Percentiles rank a stretch among this genome's conserved stretches.
Evolutionary conservation across 345 rosid genomes (phyloP).

Genomic region (Cardamine chenopodiifolia): DNA sequence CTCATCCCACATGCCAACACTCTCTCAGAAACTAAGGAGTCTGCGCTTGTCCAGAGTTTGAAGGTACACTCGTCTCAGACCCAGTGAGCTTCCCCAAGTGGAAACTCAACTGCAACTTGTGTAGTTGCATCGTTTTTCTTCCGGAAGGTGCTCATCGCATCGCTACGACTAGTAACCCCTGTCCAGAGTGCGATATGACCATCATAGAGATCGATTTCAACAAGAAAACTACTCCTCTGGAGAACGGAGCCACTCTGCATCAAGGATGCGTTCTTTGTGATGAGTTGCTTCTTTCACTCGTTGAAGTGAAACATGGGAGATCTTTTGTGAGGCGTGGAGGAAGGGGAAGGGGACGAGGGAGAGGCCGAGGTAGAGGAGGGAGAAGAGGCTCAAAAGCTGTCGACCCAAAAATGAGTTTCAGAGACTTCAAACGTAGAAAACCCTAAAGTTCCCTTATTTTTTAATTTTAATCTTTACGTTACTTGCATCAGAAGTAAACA

Average conservation of each 20-base stretch:
- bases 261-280: slow-evolving; percentile 87
- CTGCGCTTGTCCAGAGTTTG: slow-evolving; percentile 96
- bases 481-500: slow-evolving; percentile 8
- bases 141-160: slow-evolving; percentile 95
- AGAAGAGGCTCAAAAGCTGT: slow-evolving; percentile 42
- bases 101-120: slow-evolving; percentile 92
- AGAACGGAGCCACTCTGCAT: slow-evolving; percentile 79
- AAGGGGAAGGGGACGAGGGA: slow-evolving; percentile 70
- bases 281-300: slow-evolving; percentile 83
- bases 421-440: slow-evolving; percentile 36
- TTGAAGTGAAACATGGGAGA: slow-evolving; percentile 85
- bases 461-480: neutral
- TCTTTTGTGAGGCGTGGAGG: slow-evolving; percentile 68
- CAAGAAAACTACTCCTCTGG: slow-evolving; percentile 86
- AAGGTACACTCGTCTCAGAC: slow-evolving; percentile 84
- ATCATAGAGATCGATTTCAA: slow-evolving; percentile 90
- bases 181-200: slow-evolving; percentile 77
- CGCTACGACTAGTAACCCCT: slow-evolving; percentile 60
- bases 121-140: slow-evolving; percentile 87
- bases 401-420: slow-evolving; percentile 46
- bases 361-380: slow-evolving; percentile 63
- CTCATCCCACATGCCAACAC: slow-evolving; percentile 86
- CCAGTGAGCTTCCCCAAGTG: slow-evolving; percentile 91
- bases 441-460: neutral
- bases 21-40: slow-evolving; percentile 88